Evolutionary conservation across 768 basidiomycete species (phyloP).

Genomic region (Mycena alexandri): DNA sequence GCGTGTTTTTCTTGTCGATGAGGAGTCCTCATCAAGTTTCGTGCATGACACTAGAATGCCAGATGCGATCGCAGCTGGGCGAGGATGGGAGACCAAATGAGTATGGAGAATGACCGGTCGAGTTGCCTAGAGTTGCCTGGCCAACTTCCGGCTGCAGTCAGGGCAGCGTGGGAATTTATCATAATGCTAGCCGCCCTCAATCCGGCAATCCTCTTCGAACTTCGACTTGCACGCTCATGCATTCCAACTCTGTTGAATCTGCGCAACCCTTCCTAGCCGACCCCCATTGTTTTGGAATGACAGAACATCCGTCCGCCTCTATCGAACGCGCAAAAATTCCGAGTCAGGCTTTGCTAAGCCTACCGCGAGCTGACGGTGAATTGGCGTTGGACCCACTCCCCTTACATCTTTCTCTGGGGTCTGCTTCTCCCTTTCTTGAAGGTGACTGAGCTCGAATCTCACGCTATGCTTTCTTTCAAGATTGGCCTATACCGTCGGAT

Average conservation of each 20-base stretch:
- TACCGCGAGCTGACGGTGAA: conserved; percentile 3
- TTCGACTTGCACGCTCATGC: conserved; percentile 12
- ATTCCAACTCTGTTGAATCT: not conserved
- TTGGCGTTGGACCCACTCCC: conserved; percentile 37
- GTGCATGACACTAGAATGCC: too few relatives aligned
- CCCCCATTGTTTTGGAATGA: conserved; percentile 59
- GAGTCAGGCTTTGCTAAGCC: conserved; percentile 39
- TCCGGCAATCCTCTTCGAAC: too few relatives aligned
- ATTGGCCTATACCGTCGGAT: conserved; percentile 71
- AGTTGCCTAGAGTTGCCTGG: too few relatives aligned
- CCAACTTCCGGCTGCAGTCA: too few relatives aligned
- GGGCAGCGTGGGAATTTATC: too few relatives aligned
- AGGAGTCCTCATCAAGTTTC: too few relatives aligned
- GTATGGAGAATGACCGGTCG: too few relatives aligned
- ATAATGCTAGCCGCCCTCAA: too few relatives aligned
- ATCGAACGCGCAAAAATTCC: conserved; percentile 53
- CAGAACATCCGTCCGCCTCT: conserved; percentile 56
- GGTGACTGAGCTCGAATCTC: conserved; percentile 41
- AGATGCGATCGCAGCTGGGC: too few relatives aligned
- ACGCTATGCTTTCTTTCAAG: conserved; percentile 37
- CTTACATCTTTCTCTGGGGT: conserved; percentile 39
- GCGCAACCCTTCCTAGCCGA: not conserved
- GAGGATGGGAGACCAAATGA: too few relatives aligned
- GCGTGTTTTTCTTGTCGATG: too few relatives aligned
- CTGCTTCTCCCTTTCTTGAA: conserved; percentile 51